phyloP scores from a whole-genome alignment of 2,329 filamentous ascomycete genomes.

The Tympanopsis confertula region DNA sequence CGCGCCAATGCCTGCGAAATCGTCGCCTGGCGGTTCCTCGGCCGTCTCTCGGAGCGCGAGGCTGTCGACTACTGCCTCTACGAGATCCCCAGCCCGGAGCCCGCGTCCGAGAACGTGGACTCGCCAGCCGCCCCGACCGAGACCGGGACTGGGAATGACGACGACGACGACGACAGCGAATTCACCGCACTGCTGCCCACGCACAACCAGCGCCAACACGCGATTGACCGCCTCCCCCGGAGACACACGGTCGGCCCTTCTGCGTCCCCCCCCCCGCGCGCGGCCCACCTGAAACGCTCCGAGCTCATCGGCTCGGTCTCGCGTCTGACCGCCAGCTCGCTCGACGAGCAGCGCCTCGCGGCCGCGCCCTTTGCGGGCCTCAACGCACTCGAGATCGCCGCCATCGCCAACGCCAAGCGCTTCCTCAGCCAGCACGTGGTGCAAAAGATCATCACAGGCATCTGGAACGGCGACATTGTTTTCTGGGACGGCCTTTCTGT shows the following conservation, averaged over 20 bases:
- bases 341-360: constrained; percentile 45
- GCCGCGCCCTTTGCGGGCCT: constrained; percentile 65
- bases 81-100: constrained; percentile 45
- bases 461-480: constrained; percentile 77
- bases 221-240: constrained; percentile 22
- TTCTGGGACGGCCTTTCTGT: constrained; percentile 76
- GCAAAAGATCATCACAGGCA: constrained; percentile 71
- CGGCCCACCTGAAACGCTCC: constrained; percentile 27
- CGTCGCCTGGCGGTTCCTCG: constrained; percentile 68
- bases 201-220: no score
- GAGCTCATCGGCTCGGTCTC: constrained; percentile 42
- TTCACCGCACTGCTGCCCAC: constrained; percentile 10
- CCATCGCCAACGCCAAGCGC: constrained; percentile 70
- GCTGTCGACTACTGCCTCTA: constrained; percentile 65
- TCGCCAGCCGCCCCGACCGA: constrained; percentile 7
- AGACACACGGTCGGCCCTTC: constrained; percentile 16
- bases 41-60: constrained; percentile 59
- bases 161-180: constrained; percentile 26
- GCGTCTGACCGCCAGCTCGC: constrained; percentile 35
- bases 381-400: constrained; percentile 79
- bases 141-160: constrained; percentile 24
- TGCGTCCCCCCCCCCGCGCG: background rate
- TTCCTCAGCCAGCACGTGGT: constrained; percentile 72
- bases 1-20: constrained; percentile 69
- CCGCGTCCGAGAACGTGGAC: constrained; percentile 7